These are phyloP conservation scores for Chlamydomonas eustigma DNA, from an alignment of 139 green algal species.

Conservation along the genomic window DNA sequence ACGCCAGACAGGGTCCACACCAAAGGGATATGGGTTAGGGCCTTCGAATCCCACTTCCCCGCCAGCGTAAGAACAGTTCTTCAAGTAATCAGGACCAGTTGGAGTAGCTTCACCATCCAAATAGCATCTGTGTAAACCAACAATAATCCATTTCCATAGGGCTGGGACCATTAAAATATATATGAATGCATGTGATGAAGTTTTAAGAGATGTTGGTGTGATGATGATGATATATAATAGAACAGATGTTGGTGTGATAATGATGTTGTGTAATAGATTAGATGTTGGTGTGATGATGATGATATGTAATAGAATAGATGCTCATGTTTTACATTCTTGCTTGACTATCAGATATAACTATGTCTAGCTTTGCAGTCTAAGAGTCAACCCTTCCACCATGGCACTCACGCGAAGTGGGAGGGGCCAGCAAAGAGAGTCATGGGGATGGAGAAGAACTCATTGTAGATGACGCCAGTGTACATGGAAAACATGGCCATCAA, in stretches of 20 bases:
- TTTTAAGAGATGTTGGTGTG: too few species aligned
- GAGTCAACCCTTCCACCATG: too few species aligned
- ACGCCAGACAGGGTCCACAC: constrained; percentile 95
- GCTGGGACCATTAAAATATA: not conserved
- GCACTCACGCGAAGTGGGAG: constrained; percentile 26
- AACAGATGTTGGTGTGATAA: too few species aligned
- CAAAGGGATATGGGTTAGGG: constrained; percentile 27
- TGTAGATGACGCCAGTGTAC: constrained; percentile 95
- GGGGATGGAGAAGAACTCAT: constrained; percentile 97
- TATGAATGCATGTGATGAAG: not conserved
- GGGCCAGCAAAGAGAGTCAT: constrained; percentile 81
- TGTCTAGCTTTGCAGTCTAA: too few species aligned
- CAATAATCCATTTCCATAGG: too few species aligned
- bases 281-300: too few species aligned
- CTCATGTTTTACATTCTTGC: too few species aligned
- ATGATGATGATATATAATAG: too few species aligned
- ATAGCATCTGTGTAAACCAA: not conserved
- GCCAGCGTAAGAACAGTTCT: not conserved
- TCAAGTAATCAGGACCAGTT: not conserved
- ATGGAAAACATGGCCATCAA: constrained; percentile 96
- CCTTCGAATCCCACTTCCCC: not conserved
- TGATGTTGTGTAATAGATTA: too few species aligned
- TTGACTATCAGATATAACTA: too few species aligned
- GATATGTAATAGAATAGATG: too few species aligned
- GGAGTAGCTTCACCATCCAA: not conserved